Conservation (phyloP, 2,329 filamentous ascomycete genomes). For the Aspergillus aculeatus region DNA sequence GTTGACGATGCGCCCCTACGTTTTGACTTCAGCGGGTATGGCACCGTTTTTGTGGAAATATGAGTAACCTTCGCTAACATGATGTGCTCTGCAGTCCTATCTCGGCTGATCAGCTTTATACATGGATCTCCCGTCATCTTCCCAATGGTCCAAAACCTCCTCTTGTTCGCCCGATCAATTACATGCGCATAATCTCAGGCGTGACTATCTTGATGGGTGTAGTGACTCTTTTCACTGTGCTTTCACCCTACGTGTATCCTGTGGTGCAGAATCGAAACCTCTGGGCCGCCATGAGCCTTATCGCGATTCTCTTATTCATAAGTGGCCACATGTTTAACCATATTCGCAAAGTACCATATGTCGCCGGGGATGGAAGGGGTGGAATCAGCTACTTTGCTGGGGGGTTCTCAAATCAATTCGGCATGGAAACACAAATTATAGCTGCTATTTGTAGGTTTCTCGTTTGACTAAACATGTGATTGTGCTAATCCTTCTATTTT, state of each 20-base stretch:
- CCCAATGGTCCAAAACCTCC: slow-evolving; percentile 73
- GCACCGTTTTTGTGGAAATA: slow-evolving; percentile 1
- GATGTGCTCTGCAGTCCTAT: slow-evolving; percentile 55
- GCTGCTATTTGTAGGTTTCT: slow-evolving; percentile 80
- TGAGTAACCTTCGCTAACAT: neutral
- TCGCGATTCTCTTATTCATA: slow-evolving; percentile 87
- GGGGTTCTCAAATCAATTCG: slow-evolving; percentile 91
- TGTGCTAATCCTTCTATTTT: slow-evolving; percentile 17
- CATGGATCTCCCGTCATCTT: slow-evolving; percentile 76
- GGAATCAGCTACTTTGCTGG: slow-evolving; percentile 86
- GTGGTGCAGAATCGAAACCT: slow-evolving; percentile 85
- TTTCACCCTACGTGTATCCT: slow-evolving; percentile 76
- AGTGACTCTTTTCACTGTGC: slow-evolving; percentile 67
- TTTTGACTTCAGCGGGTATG: slow-evolving; percentile 86
- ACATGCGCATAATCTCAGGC: slow-evolving; percentile 67
- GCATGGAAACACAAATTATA: slow-evolving; percentile 91
- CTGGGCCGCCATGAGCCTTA: slow-evolving; percentile 87
- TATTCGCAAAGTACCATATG: slow-evolving; percentile 93
- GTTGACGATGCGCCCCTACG: slow-evolving; percentile 66
- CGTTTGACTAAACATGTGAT: neutral
- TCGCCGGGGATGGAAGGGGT: slow-evolving; percentile 77
- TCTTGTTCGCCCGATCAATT: slow-evolving; percentile 86
- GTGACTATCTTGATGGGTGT: slow-evolving; percentile 68
- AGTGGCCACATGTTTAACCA: slow-evolving; percentile 99
- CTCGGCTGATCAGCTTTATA: slow-evolving; percentile 72